Percentiles rank a stretch among this genome's conserved stretches.
Evolutionary conservation across 2,329 filamentous ascomycete genomes (phyloP).

Genomic region (Neonectria magnoliae): DNA sequence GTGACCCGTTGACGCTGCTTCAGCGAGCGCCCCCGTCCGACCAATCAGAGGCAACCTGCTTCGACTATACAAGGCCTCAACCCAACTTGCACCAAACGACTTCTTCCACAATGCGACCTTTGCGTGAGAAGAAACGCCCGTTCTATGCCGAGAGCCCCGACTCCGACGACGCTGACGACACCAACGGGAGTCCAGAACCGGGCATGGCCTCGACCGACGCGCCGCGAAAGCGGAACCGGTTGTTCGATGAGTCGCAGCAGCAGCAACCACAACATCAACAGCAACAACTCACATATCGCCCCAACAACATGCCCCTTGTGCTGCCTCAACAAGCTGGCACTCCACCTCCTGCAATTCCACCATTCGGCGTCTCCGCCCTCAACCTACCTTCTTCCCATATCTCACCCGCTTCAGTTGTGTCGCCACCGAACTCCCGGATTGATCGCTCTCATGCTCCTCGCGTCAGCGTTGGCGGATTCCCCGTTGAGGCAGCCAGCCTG

Average conservation of each 20-base stretch:
- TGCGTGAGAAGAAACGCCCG: not conserved
- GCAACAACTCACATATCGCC: not conserved
- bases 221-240: not conserved
- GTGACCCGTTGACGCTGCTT: not conserved
- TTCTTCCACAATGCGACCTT: not conserved
- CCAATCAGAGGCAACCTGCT: not conserved
- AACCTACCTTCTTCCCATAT: not conserved
- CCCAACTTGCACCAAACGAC: not conserved
- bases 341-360: not conserved
- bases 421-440: not conserved
- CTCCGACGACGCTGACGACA: not conserved
- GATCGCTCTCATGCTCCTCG: not conserved
- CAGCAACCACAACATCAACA: not conserved
- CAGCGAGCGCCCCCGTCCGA: not conserved
- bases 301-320: not conserved
- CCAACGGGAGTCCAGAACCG: not conserved
- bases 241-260: not conserved
- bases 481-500: conserved; percentile 30
- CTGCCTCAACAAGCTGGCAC: not conserved
- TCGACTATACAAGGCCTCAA: not conserved
- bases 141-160: not conserved
- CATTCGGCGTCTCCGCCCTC: not conserved
- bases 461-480: not conserved
- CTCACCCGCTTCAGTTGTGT: not conserved
- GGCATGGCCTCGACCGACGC: not conserved